Percentiles rank a stretch among this genome's conserved stretches.
These are phyloP conservation scores for Plenodomus biglobosus DNA, from an alignment of 2,329 filamentous ascomycete species.

Conservation along the genomic window DNA sequence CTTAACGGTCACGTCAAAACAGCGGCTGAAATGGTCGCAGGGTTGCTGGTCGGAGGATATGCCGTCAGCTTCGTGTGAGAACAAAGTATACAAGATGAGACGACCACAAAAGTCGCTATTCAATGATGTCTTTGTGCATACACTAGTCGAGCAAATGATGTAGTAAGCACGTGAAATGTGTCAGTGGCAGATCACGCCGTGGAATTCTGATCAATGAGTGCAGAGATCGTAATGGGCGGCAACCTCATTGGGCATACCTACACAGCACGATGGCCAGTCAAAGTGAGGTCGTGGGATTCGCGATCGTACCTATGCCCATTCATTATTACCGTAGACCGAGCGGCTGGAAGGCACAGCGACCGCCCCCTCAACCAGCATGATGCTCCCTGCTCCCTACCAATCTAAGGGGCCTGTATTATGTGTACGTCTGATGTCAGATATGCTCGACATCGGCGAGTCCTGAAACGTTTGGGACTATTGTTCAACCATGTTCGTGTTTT, in stretches of 20 bases:
- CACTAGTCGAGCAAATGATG: neutral
- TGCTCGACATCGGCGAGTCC: neutral
- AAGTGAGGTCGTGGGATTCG: neutral
- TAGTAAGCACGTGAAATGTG: neutral
- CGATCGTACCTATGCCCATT: neutral
- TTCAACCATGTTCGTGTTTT: neutral
- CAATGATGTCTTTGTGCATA: conserved; percentile 17
- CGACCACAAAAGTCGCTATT: neutral
- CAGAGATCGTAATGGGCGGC: neutral
- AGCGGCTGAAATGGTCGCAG: conserved; percentile 20
- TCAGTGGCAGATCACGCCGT: neutral
- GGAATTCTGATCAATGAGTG: neutral
- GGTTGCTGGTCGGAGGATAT: conserved; percentile 21
- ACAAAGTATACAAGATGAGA: conserved; percentile 2
- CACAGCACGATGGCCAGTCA: neutral
- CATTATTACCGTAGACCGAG: neutral
- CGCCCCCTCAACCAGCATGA: neutral
- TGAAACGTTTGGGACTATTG: conserved; percentile 2
- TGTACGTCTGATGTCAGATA: conserved; percentile 3
- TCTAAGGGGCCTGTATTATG: neutral
- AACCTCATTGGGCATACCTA: neutral
- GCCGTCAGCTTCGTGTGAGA: conserved; percentile 16
- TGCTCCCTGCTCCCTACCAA: neutral
- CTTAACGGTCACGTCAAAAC: conserved; percentile 26
- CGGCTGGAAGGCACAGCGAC: neutral